A percentile compares a stretch with the other conserved stretches of the same genome.
phyloP scores from a whole-genome alignment of 2,329 filamentous ascomycete species.

The Ascochyta lentis region DNA sequence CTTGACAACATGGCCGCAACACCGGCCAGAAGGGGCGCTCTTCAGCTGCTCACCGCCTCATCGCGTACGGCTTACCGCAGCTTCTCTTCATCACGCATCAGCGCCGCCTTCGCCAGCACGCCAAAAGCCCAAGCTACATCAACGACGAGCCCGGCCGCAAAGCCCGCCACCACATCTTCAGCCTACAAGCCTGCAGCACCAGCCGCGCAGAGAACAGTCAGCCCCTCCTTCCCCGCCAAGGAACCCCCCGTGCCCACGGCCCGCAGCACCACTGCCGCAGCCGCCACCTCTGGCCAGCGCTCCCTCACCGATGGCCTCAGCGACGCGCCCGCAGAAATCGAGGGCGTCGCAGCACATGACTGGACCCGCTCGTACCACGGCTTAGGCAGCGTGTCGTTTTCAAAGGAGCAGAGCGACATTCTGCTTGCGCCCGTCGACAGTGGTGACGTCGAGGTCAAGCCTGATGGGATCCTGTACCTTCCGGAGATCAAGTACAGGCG shows the following conservation, averaged over 20 bases:
- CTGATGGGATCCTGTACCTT: slow-evolving; percentile 93
- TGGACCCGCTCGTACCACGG: slow-evolving; percentile 88
- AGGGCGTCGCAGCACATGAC: slow-evolving; percentile 67
- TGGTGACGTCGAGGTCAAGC: slow-evolving; percentile 93
- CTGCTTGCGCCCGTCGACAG: slow-evolving; percentile 71
- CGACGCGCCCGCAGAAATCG: slow-evolving; percentile 57
- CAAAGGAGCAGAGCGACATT: slow-evolving; percentile 70
- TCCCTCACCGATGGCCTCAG: slow-evolving; percentile 58
- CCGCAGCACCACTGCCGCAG: slow-evolving; percentile 37
- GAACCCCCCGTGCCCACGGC: slow-evolving; percentile 45
- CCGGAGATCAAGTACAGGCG: slow-evolving; percentile 98
- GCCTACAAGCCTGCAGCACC: slow-evolving; percentile 13
- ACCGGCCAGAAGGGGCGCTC: slow-evolving; percentile 28
- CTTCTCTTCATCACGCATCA: slow-evolving; percentile 31
- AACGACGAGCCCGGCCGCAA: slow-evolving; percentile 22
- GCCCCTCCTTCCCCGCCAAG: slow-evolving; percentile 36
- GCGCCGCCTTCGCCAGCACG: slow-evolving; percentile 34
- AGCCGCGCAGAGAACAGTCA: slow-evolving; percentile 35
- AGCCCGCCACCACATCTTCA: slow-evolving; percentile 19
- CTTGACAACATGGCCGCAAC: slow-evolving; percentile 28
- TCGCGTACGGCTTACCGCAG: slow-evolving; percentile 26
- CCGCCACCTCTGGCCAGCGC: slow-evolving; percentile 37
- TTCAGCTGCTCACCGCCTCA: slow-evolving; percentile 25
- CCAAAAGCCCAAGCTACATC: slow-evolving; percentile 25
- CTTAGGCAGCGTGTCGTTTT: slow-evolving; percentile 73